Evolutionary conservation across 2,329 filamentous ascomycete species (phyloP).

Genomic region (Amylocarpus encephaloides): DNA sequence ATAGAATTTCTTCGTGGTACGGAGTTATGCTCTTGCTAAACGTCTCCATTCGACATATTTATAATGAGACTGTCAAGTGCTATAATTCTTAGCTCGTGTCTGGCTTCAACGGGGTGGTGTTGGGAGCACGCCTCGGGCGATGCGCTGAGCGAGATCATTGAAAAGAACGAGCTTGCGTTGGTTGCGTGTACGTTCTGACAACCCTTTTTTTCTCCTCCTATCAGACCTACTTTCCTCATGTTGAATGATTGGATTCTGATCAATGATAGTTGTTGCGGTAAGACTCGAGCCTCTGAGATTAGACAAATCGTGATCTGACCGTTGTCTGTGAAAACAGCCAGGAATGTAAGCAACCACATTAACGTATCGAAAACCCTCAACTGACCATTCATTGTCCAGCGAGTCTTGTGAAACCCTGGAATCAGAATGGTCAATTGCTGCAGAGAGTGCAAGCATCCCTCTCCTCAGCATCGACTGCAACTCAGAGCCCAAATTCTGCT

Average conservation of each 20-base stretch:
- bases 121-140: slow-evolving; percentile 14
- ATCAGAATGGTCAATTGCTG: slow-evolving; percentile 17
- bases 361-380: not conserved
- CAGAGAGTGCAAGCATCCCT: slow-evolving; percentile 17
- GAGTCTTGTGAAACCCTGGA: slow-evolving; percentile 17
- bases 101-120: slow-evolving; percentile 3
- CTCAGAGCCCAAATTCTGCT: slow-evolving; percentile 33
- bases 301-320: not conserved
- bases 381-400: slow-evolving; percentile 5
- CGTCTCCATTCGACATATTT: no score
- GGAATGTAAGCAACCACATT: slow-evolving; percentile 11
- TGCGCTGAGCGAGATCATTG: slow-evolving; percentile 7
- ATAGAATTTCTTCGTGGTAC: no score
- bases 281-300: not conserved
- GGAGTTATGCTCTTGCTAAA: no score
- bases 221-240: not conserved
- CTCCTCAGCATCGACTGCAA: slow-evolving; percentile 39
- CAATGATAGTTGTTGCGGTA: slow-evolving; percentile 14
- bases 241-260: not conserved
- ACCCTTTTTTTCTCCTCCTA: not conserved
- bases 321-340: slow-evolving; percentile 7
- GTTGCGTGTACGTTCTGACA: slow-evolving; percentile 17
- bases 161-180: slow-evolving; percentile 5
- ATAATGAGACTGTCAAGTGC: no score
- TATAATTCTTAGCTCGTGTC: slow-evolving; percentile 2